Evolutionary conservation across 2,329 filamentous ascomycete genomes (phyloP).

Genomic region (Alternaria ethzedia): DNA sequence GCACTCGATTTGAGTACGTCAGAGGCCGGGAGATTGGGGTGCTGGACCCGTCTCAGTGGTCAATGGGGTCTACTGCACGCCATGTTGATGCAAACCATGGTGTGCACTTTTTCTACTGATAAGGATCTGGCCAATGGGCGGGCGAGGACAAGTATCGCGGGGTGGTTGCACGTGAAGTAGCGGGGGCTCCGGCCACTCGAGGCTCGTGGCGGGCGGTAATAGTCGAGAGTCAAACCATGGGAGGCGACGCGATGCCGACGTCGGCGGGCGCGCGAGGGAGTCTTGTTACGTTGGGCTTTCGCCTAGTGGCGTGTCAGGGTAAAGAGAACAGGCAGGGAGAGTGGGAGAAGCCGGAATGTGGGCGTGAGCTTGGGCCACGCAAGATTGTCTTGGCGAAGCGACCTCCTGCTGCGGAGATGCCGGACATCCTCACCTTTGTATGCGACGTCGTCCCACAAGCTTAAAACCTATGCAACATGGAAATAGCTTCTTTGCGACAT

Average conservation of each 20-base stretch:
- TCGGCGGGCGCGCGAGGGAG: constrained; percentile 14
- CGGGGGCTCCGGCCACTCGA: constrained; percentile 27
- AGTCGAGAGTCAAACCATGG: constrained; percentile 32
- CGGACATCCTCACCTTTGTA: not conserved
- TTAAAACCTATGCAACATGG: not conserved
- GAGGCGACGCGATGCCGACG: constrained; percentile 9
- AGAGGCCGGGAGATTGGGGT: constrained; percentile 64
- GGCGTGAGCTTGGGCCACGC: not conserved
- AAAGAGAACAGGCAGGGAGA: not conserved
- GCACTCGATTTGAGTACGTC: constrained; percentile 64
- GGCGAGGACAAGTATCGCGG: constrained; percentile 18
- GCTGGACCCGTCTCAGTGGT: constrained; percentile 66
- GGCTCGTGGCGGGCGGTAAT: constrained; percentile 31
- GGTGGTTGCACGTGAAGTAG: constrained; percentile 29
- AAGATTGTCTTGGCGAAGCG: constrained; percentile 1
- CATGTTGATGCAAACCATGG: constrained; percentile 40
- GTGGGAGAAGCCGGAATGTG: constrained; percentile 14
- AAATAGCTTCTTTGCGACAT: not conserved
- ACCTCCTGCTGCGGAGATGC: constrained; percentile 7
- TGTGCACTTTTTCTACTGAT: constrained; percentile 42
- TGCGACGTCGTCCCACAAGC: not conserved
- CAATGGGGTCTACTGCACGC: constrained; percentile 23
- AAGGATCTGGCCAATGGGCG: constrained; percentile 41
- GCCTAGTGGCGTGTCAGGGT: constrained; percentile 5
- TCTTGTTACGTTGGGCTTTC: constrained; percentile 29